A percentile compares a stretch with the other conserved stretches of the same genome.
Conservation (phyloP, 805 yeast genomes). For the Phaffomyces antillensis region DNA sequence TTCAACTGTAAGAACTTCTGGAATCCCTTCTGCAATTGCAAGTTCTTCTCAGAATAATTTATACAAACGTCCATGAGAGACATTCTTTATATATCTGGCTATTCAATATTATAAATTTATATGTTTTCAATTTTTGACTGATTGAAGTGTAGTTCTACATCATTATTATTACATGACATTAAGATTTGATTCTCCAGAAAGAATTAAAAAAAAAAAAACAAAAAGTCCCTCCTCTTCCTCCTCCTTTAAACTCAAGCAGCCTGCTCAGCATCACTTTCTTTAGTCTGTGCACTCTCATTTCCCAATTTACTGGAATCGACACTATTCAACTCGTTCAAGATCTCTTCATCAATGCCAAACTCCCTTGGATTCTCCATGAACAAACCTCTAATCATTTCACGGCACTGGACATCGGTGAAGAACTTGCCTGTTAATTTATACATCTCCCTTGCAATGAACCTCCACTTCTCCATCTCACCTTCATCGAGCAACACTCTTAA, state of each 20-base stretch:
- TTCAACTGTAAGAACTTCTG: conserved; percentile 27
- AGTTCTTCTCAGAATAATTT: conserved; percentile 12
- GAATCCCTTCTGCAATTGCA: conserved; percentile 3
- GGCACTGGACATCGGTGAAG: conserved; percentile 46
- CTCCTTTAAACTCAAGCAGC: neutral
- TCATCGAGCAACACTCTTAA: conserved; percentile 53
- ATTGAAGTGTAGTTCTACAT: no score
- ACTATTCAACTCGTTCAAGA: conserved; percentile 26
- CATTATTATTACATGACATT: no score
- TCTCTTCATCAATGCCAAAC: conserved; percentile 49
- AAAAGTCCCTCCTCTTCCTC: no score
- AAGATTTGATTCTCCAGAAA: no score
- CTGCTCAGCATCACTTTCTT: neutral
- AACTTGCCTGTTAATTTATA: conserved; percentile 41
- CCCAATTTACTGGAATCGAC: neutral
- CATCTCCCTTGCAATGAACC: conserved; percentile 54
- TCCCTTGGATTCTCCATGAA: conserved; percentile 48
- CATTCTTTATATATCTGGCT: no score
- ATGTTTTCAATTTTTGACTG: no score
- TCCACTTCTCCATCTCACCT: conserved; percentile 68
- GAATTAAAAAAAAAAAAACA: no score
- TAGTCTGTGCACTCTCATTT: neutral
- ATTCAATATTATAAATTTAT: no score
- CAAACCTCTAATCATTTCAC: conserved; percentile 44
- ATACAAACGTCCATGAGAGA: conserved; percentile 19